phyloP scores from a whole-genome alignment of 169 alveolate species.

The Plasmodium berghei region DNA sequence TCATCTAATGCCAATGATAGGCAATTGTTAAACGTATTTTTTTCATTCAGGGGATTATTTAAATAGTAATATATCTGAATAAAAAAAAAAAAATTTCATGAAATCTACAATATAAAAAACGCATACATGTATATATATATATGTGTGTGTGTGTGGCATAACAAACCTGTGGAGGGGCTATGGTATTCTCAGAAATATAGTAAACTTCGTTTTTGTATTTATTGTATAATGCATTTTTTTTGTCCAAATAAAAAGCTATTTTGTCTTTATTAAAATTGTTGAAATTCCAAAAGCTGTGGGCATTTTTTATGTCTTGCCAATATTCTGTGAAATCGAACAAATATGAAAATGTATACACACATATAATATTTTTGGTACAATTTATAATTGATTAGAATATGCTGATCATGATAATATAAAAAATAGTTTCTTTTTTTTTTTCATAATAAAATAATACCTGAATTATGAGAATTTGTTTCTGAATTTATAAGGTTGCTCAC shows the following conservation, averaged over 20 bases:
- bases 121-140: background rate
- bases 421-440: background rate
- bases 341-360: background rate
- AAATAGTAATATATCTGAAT: constrained; percentile 50
- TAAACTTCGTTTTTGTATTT: constrained; percentile 28
- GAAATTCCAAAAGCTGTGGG: constrained; percentile 71
- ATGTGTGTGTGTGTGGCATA: no score
- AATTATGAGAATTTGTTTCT: background rate
- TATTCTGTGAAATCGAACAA: constrained; percentile 13
- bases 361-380: background rate
- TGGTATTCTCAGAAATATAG: constrained; percentile 23
- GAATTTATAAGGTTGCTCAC: constrained; percentile 1
- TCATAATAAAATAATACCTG: constrained; percentile 2
- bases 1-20: constrained; percentile 72
- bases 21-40: constrained; percentile 45
- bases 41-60: constrained; percentile 47
- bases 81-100: background rate
- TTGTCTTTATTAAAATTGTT: constrained; percentile 48
- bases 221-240: constrained; percentile 37
- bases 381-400: no score
- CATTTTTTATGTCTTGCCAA: constrained; percentile 70
- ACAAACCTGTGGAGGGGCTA: constrained; percentile 64
- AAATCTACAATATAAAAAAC: background rate
- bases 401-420: background rate
- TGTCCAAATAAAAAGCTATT: constrained; percentile 39